Conservation (phyloP, 2,329 filamentous ascomycete species). For the Ambrosiella cleistominuta region DNA sequence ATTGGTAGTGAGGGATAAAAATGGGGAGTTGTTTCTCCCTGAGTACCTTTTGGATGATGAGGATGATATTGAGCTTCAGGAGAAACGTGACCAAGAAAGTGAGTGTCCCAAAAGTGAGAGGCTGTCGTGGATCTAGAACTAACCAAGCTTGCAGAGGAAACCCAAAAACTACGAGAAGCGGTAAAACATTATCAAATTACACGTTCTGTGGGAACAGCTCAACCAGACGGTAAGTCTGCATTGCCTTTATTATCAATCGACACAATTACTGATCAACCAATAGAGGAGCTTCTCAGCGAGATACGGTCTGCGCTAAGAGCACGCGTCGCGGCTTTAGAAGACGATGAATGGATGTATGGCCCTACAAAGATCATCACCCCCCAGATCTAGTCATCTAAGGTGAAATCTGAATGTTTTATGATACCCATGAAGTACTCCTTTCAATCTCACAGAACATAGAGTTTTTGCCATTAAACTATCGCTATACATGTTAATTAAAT, state of each 20-base stretch:
- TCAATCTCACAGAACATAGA: background rate
- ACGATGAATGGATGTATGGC: constrained; percentile 89
- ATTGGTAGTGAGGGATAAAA: constrained; percentile 44
- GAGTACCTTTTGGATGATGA: constrained; percentile 27
- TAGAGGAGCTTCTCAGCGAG: constrained; percentile 48
- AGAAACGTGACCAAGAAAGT: constrained; percentile 39
- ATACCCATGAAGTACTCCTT: background rate
- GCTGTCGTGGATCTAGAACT: constrained; percentile 16
- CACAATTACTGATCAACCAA: background rate
- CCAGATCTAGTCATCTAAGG: background rate
- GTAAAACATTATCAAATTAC: constrained; percentile 42
- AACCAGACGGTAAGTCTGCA: constrained; percentile 34
- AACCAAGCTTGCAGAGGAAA: constrained; percentile 29
- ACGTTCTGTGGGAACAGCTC: constrained; percentile 41
- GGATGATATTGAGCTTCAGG: constrained; percentile 36
- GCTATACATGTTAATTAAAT: constrained; percentile 15
- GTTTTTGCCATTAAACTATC: background rate
- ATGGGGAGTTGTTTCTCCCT: constrained; percentile 41
- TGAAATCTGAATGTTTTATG: background rate
- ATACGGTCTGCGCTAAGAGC: constrained; percentile 52
- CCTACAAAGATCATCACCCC: constrained; percentile 23
- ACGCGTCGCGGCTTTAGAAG: constrained; percentile 55
- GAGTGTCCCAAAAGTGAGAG: constrained; percentile 16
- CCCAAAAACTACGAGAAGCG: constrained; percentile 41
- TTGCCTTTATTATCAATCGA: background rate